These are phyloP conservation scores for Melampsora americana DNA, from an alignment of 1,284 basidiomycete genomes.

Conservation along the genomic window DNA sequence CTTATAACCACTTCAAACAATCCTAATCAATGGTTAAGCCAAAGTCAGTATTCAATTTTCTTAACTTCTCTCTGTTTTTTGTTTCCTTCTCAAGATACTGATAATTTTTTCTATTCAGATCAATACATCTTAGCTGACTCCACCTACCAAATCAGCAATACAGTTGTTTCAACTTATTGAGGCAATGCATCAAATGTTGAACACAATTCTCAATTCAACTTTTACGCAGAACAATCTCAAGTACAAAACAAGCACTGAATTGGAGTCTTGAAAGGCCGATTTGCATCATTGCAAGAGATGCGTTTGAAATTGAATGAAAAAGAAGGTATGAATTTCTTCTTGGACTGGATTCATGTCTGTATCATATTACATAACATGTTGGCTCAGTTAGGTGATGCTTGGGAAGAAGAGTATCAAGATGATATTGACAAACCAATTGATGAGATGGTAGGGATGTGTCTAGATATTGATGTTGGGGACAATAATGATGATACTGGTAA, in stretches of 20 bases:
- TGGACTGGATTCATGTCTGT: conserved; percentile 12
- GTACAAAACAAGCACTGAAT: conserved; percentile 16
- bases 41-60: neutral
- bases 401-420: conserved; percentile 5
- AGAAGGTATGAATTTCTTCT: neutral
- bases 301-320: neutral
- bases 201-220: conserved; percentile 12
- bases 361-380: conserved; percentile 25
- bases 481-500: no score
- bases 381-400: neutral
- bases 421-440: no score
- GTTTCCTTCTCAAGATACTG: neutral
- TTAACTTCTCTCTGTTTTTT: neutral
- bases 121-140: conserved; percentile 22
- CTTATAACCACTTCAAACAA: neutral
- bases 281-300: neutral
- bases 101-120: neutral
- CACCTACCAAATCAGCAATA: neutral
- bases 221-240: neutral
- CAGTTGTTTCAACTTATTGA: neutral
- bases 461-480: no score
- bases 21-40: neutral
- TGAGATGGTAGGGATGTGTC: no score
- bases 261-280: conserved; percentile 20
- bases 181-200: neutral